These are phyloP conservation scores for Citrus sp. DNA, from an alignment of 345 rosid species.

Conservation along the genomic window DNA sequence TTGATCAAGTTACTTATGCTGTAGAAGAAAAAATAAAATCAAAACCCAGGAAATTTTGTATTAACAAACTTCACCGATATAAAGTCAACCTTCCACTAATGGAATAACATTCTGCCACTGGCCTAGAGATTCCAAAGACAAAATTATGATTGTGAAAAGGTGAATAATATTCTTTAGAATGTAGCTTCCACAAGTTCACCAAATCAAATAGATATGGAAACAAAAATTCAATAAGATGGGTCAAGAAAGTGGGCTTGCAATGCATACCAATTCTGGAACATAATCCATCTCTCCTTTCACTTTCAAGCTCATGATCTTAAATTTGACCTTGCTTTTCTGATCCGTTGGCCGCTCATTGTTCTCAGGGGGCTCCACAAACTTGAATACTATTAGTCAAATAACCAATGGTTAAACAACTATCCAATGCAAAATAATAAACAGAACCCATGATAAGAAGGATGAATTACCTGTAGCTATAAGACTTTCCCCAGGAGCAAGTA, in stretches of 20 bases:
- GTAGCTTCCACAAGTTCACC: not conserved
- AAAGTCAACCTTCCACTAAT: not conserved
- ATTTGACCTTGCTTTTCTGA: constrained; percentile 64
- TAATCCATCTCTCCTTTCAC: constrained; percentile 58
- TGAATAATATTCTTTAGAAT: not conserved
- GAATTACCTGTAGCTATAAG: constrained; percentile 60
- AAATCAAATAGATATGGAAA: constrained; percentile 1
- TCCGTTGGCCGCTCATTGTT: constrained; percentile 52
- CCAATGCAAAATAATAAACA: not conserved
- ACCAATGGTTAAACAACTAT: not conserved
- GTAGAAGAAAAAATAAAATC: not conserved
- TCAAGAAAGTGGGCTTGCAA: not conserved
- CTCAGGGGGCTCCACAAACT: constrained; percentile 78
- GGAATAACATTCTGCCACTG: not conserved
- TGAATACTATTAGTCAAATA: constrained; percentile 48
- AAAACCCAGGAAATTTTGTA: not conserved
- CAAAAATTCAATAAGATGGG: not conserved
- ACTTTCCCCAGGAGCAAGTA: constrained; percentile 70
- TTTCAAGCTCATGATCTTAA: constrained; percentile 78
- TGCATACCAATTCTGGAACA: constrained; percentile 72
- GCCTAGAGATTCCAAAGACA: not conserved
- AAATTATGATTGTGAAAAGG: not conserved
- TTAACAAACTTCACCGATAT: not conserved
- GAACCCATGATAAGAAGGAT: not conserved
- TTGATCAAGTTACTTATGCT: not conserved